phyloP scores from a whole-genome alignment of 345 rosid species.

The Odontarrhena argentea region DNA sequence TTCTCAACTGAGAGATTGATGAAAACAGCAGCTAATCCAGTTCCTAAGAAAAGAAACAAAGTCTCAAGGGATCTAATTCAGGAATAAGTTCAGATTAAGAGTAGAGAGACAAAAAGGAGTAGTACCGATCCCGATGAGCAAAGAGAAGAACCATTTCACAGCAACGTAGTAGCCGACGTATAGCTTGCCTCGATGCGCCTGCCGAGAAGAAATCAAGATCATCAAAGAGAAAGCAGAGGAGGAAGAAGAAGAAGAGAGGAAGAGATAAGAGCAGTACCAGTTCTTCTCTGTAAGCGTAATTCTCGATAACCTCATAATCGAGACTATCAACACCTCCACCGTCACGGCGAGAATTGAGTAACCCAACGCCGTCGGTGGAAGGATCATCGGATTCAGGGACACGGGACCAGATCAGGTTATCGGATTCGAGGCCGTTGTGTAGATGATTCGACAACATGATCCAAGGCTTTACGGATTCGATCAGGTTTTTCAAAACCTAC shows the following conservation, averaged over 20 bases:
- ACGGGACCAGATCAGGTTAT: constrained; percentile 73
- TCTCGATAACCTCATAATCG: constrained; percentile 94
- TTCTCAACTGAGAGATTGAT: constrained; percentile 92
- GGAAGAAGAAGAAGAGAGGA: neutral
- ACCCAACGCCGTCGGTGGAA: constrained; percentile 55
- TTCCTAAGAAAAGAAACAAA: constrained; percentile 51
- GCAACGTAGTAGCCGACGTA: constrained; percentile 68
- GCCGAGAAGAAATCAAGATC: constrained; percentile 1
- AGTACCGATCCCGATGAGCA: constrained; percentile 88
- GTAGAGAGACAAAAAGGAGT: neutral
- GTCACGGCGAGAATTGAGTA: constrained; percentile 48
- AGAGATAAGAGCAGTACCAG: constrained; percentile 49
- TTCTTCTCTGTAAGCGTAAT: constrained; percentile 88
- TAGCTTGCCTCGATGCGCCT: constrained; percentile 92
- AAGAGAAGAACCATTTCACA: constrained; percentile 93
- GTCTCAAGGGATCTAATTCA: constrained; percentile 11
- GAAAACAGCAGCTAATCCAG: constrained; percentile 92
- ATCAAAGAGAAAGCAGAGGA: neutral
- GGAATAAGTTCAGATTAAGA: neutral
- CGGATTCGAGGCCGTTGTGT: constrained; percentile 77
- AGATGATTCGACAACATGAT: constrained; percentile 78
- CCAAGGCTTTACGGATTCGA: constrained; percentile 28
- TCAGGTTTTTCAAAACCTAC: neutral
- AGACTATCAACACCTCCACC: constrained; percentile 71
- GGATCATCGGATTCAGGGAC: constrained; percentile 76